These are phyloP conservation scores for Neurospora tetrasperma DNA, from an alignment of 495 filamentous ascomycete genomes.

Conservation along the genomic window DNA sequence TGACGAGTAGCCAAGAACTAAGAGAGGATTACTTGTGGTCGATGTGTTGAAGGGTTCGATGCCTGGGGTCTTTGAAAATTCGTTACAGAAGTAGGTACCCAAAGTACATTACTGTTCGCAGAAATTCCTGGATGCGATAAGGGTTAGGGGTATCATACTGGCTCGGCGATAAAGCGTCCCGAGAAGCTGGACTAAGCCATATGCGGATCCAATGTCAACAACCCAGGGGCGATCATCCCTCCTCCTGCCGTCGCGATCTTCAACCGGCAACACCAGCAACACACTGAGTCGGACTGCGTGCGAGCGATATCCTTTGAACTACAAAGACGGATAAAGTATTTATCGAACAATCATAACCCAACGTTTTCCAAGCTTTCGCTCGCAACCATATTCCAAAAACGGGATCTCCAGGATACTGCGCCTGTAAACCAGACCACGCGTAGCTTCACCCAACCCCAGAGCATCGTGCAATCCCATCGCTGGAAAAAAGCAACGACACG, in stretches of 20 bases:
- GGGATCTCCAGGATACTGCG: background rate
- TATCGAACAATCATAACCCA: background rate
- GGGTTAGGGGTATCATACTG: background rate
- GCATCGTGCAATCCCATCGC: background rate
- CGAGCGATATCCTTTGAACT: background rate
- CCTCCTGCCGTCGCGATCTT: background rate
- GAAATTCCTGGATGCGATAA: background rate
- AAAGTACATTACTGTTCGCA: background rate
- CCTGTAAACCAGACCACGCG: background rate
- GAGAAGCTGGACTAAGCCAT: background rate
- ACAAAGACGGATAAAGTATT: background rate
- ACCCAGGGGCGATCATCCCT: background rate
- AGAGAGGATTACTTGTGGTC: background rate
- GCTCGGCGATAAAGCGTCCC: background rate
- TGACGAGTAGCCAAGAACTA: background rate
- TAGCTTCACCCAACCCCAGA: background rate
- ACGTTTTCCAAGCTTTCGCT: background rate
- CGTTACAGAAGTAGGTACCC: background rate
- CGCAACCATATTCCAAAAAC: background rate
- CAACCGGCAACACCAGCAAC: background rate
- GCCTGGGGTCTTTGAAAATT: background rate
- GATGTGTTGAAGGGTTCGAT: background rate
- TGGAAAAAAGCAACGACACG: background rate
- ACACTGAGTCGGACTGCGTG: background rate
- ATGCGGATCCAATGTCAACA: conserved; percentile 1